Conservation (phyloP, 345 rosid species). For the Fremontodendron californicum region DNA sequence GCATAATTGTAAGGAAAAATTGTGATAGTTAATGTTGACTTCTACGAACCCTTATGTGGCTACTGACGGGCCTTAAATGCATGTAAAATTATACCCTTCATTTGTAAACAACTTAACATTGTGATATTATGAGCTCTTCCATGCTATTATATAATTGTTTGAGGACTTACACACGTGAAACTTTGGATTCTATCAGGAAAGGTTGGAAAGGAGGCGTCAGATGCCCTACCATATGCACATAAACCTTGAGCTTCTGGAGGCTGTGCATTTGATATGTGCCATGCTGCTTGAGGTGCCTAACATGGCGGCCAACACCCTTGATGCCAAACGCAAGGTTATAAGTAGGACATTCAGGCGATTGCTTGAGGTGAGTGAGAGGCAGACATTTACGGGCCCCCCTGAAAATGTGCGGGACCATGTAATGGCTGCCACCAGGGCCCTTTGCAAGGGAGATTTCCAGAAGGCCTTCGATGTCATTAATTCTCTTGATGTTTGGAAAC, state of each 20-base stretch:
- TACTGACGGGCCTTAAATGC: not conserved
- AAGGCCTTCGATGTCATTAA: slow-evolving; percentile 56
- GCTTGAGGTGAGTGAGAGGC: slow-evolving; percentile 75
- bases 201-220: slow-evolving; percentile 82
- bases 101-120: not conserved
- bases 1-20: not conserved
- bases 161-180: not conserved
- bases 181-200: slow-evolving; percentile 49
- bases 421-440: slow-evolving; percentile 82
- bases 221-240: slow-evolving; percentile 99
- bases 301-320: slow-evolving; percentile 75
- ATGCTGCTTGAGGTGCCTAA: slow-evolving; percentile 93
- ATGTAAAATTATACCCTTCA: no score
- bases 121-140: not conserved
- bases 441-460: slow-evolving; percentile 66
- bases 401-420: slow-evolving; percentile 89
- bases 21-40: not conserved
- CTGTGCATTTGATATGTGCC: slow-evolving; percentile 82
- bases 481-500: slow-evolving; percentile 82
- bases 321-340: slow-evolving; percentile 59
- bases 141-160: not conserved
- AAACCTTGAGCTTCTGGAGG: slow-evolving; percentile 91
- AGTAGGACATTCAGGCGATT: slow-evolving; percentile 80
- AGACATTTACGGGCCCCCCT: slow-evolving; percentile 75
- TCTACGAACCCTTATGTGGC: not conserved